These are phyloP conservation scores for Umbelopsis vinacea DNA, from an alignment of 192 early-diverging fungal species.

Conservation along the genomic window DNA sequence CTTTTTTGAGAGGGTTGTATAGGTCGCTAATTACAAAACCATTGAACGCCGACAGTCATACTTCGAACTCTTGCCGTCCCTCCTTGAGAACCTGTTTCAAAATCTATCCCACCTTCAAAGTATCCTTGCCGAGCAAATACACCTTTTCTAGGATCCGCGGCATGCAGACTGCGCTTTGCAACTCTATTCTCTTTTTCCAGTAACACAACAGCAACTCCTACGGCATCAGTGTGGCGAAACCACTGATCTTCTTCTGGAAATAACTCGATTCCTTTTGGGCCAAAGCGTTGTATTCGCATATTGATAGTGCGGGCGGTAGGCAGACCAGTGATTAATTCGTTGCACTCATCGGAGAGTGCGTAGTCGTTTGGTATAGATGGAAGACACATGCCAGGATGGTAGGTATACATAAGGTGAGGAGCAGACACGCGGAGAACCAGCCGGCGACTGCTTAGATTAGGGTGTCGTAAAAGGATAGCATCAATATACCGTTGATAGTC, in stretches of 20 bases:
- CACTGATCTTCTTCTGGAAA: conserved; percentile 19
- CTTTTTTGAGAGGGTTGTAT: background rate
- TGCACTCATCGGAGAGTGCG: background rate
- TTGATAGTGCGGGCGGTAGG: conserved; percentile 6
- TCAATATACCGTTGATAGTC: conserved; percentile 6
- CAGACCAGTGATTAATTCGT: background rate
- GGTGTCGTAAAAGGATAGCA: conserved; percentile 15
- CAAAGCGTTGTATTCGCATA: conserved; percentile 10
- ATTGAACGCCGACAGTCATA: conserved; percentile 19
- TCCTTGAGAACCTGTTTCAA: background rate
- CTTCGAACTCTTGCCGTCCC: conserved; percentile 8
- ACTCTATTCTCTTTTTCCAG: conserved; percentile 14
- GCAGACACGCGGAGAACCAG: conserved; percentile 25
- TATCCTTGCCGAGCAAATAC: conserved; percentile 13
- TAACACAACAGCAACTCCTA: conserved; percentile 22
- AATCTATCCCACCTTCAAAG: conserved; percentile 11
- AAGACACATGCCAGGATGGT: conserved; percentile 7
- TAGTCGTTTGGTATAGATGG: background rate
- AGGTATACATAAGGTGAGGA: conserved; percentile 4
- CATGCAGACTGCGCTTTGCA: conserved; percentile 18
- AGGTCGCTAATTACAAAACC: conserved; percentile 13
- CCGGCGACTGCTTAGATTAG: conserved; percentile 21
- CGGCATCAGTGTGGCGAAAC: conserved; percentile 19
- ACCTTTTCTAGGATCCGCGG: conserved; percentile 12
- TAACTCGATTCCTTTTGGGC: conserved; percentile 12